A percentile compares a stretch with the other conserved stretches of the same genome.
Conservation (phyloP, 176 grass and related monocot genomes). For the Hordeum vulgare region DNA sequence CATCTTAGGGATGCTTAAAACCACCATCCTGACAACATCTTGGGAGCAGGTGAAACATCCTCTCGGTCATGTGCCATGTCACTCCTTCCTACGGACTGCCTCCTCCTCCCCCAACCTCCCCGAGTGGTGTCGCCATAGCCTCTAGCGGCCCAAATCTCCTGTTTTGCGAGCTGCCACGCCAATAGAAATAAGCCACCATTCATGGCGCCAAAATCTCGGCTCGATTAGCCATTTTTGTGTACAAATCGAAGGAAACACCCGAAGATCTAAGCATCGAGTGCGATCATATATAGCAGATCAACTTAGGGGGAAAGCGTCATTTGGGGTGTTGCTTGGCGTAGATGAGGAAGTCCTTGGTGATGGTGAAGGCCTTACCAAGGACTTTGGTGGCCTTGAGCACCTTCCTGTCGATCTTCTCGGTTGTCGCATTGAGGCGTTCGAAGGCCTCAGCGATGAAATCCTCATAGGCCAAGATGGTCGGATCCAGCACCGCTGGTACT, state of each 20-base stretch:
- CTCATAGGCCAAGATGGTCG: conserved; percentile 63
- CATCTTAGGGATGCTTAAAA: too few species aligned
- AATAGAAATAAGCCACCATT: too few species aligned
- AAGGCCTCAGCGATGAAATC: conserved; percentile 51
- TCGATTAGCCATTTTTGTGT: background rate
- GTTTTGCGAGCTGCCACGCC: too few species aligned
- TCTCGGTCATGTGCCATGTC: too few species aligned
- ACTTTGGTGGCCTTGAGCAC: conserved; percentile 65
- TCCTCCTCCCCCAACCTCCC: background rate
- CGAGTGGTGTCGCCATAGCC: too few species aligned
- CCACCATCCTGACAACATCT: too few species aligned
- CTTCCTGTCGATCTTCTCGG: conserved; percentile 74
- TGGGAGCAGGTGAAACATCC: too few species aligned
- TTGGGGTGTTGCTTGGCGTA: conserved; percentile 65
- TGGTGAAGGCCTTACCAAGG: conserved; percentile 62
- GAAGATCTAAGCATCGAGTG: conserved; percentile 3
- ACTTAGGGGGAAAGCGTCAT: background rate
- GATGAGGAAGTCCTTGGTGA: conserved; percentile 58
- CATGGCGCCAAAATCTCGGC: background rate
- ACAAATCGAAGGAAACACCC: background rate
- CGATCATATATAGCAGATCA: background rate
- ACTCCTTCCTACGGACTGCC: too few species aligned
- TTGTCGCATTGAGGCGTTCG: conserved; percentile 36
- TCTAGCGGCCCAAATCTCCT: too few species aligned
- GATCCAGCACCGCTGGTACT: conserved; percentile 31